Conservation (phyloP, 495 filamentous ascomycete species). For the Neohortaea acidophila region DNA sequence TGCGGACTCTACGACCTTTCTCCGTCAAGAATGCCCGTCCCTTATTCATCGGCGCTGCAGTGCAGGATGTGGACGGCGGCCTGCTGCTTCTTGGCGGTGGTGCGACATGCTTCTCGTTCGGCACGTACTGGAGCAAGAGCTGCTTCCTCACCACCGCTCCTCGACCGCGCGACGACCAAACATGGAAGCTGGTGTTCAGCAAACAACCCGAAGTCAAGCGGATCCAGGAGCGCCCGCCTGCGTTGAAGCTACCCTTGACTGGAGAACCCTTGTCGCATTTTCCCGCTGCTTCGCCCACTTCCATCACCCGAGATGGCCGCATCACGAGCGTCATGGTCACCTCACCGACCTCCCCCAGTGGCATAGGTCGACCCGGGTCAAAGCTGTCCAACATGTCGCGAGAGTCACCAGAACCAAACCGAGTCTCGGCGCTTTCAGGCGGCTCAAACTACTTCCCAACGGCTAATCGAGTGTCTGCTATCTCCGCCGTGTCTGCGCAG, state of each 20-base stretch:
- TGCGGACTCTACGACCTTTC: conserved; percentile 16
- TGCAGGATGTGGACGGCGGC: conserved; percentile 30
- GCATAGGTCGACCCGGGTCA: too few species aligned
- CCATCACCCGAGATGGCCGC: too few species aligned
- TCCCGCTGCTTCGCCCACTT: too few species aligned
- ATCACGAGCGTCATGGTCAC: too few species aligned
- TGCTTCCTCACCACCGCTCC: conserved; percentile 30
- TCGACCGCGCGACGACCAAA: conserved; percentile 3
- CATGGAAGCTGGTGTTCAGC: conserved; percentile 11
- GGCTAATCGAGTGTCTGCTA: too few species aligned
- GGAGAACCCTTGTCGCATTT: too few species aligned
- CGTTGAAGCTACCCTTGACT: too few species aligned
- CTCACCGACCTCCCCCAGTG: too few species aligned
- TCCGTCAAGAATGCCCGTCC: conserved; percentile 30
- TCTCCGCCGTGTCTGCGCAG: too few species aligned
- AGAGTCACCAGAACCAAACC: too few species aligned
- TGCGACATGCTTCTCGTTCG: conserved; percentile 81
- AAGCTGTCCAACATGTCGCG: too few species aligned
- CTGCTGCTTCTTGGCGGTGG: conserved; percentile 60
- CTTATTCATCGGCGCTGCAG: conserved; percentile 48
- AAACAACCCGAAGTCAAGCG: conserved; percentile 8
- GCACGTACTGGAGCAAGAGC: conserved; percentile 55
- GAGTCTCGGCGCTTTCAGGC: neutral
- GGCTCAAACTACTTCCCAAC: neutral
- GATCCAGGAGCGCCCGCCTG: neutral